Base-by-base conservation (phyloP, 805 yeast genomes). In the Debaryomyces maramus region DNA sequence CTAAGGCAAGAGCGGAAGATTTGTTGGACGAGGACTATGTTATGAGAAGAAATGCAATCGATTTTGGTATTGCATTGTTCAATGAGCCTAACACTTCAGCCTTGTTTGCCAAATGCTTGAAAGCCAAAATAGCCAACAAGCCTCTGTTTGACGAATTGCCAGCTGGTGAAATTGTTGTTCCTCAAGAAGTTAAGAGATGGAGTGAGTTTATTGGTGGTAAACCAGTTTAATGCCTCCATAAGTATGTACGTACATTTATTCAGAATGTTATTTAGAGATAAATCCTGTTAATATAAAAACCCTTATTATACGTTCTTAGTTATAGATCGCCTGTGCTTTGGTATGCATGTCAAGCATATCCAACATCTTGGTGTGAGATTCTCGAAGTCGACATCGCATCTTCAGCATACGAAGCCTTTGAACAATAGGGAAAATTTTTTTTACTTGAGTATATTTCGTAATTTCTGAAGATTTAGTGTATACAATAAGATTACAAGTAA, bases 21-120 rank as follows among this genome's bases (percentile, higher is more conserved):
- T 75, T 88, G 48, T 65, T 79, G 48, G 97, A 93, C 59, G 84
- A 85, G 65, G 97, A 93, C 68, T 93, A 93, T 65, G 83, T 91
- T 43, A 93, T 93, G 99, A 85, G 99, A 75, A 85, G 99, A 74
- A 93, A 93, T 64, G 98, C 99, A 34, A 95, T 93, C 70, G 99
- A 93, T 65, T 93, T 93, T 63, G 98, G 87, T 45, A 84, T 91
- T 57, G 97, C 99, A 31, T 74, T 93, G 60, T 91, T 93, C 75
- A 93, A 91, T 61, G 99, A 93, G 72, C 97, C 98, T 49, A 82
- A 88, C 61, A 95, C 99, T 16, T 85, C 97, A 2, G 60, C 82
- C 54, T 70, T 93, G 53, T 93, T 93, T 65, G 89, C 97, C 16
- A 71, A 81, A 58, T 87, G 96, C 48, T 73, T 93, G 69, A 79